Evolutionary conservation across 1,139 yeast genomes (phyloP).

Genomic region (Blastobotrys apis): DNA sequence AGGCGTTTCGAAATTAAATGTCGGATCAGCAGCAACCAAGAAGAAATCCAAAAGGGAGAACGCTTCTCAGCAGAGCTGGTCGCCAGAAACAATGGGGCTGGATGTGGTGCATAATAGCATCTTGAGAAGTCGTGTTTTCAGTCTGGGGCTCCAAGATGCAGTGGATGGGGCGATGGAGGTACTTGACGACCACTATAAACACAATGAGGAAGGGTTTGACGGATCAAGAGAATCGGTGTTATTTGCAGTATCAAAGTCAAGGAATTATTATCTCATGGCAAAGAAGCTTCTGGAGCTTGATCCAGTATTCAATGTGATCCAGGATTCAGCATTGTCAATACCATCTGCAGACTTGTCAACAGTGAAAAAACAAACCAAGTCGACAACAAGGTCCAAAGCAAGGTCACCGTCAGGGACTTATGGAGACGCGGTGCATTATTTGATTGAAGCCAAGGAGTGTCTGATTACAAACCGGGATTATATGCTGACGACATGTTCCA

Average conservation of each 20-base stretch:
- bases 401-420: slow-evolving; percentile 7
- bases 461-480: slow-evolving; percentile 9
- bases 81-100: slow-evolving; percentile 16
- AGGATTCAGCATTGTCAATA: slow-evolving; percentile 46
- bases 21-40: slow-evolving; percentile 1
- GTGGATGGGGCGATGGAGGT: slow-evolving; percentile 23
- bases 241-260: slow-evolving; percentile 23
- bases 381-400: not conserved
- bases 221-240: slow-evolving; percentile 22
- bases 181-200: slow-evolving; percentile 13
- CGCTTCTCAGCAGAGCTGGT: not conserved
- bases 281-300: slow-evolving; percentile 32
- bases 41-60: not conserved
- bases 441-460: slow-evolving; percentile 16
- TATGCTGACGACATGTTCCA: slow-evolving; percentile 20
- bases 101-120: slow-evolving; percentile 24
- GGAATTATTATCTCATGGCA: slow-evolving; percentile 26
- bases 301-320: slow-evolving; percentile 45
- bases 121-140: slow-evolving; percentile 23
- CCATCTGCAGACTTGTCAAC: slow-evolving; percentile 34
- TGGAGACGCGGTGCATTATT: slow-evolving; percentile 16
- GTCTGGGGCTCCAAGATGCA: slow-evolving; percentile 25
- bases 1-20: slow-evolving; percentile 14
- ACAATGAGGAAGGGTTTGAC: not conserved
- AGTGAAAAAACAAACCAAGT: not conserved